These are phyloP conservation scores for Penicillium sp. DNA, from an alignment of 2,329 filamentous ascomycete genomes.

Conservation along the genomic window DNA sequence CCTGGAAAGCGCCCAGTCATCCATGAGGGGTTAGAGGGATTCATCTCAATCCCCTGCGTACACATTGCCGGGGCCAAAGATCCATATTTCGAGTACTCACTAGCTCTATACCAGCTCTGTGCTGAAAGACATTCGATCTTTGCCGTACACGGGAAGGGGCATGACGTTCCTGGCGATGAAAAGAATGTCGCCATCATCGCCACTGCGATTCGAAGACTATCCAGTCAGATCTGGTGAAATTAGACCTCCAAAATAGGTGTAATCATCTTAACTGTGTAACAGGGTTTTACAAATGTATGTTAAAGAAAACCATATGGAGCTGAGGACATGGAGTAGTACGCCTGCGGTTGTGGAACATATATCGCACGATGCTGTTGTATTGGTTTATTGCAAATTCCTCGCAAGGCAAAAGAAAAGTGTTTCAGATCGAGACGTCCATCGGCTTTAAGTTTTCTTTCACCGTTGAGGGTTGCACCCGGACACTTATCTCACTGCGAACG, in stretches of 20 bases:
- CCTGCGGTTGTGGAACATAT: neutral
- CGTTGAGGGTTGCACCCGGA: constrained; percentile 10
- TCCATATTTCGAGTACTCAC: constrained; percentile 26
- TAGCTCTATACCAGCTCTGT: constrained; percentile 27
- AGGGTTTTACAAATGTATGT: neutral
- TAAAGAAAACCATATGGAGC: neutral
- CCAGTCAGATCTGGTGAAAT: constrained; percentile 15
- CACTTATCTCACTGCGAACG: constrained; percentile 2
- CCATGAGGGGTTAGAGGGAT: constrained; percentile 26
- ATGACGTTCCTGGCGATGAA: constrained; percentile 28
- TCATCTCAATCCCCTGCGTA: constrained; percentile 29
- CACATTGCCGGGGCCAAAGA: constrained; percentile 28
- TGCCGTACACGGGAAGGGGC: constrained; percentile 28
- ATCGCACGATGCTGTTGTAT: neutral
- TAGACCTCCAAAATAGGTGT: neutral
- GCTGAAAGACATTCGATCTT: constrained; percentile 20
- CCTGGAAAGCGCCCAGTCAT: constrained; percentile 21
- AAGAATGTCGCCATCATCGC: constrained; percentile 27
- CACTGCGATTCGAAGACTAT: constrained; percentile 23
- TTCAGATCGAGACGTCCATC: constrained; percentile 1
- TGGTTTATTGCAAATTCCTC: neutral
- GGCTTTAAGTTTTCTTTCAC: neutral
- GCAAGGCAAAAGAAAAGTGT: neutral
- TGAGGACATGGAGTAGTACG: neutral
- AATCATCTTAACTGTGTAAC: neutral